A percentile compares a stretch with the other conserved stretches of the same genome.
These are phyloP conservation scores for Pythium oligandrum DNA, from an alignment of 352 stramenopile species.

Conservation along the genomic window DNA sequence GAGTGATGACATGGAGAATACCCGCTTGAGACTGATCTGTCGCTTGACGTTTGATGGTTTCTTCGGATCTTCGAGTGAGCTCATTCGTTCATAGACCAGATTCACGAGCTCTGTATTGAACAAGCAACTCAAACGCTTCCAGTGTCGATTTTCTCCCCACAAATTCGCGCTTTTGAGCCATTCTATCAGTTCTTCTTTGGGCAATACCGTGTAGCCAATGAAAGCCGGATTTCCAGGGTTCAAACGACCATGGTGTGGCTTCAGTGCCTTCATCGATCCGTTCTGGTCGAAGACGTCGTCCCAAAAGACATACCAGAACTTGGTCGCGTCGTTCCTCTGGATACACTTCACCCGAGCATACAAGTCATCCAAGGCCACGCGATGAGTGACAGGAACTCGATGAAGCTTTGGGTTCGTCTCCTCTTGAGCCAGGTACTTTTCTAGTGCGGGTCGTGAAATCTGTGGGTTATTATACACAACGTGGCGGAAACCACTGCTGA, in stretches of 20 bases:
- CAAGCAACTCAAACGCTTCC: constrained; percentile 2
- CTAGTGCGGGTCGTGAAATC: constrained; percentile 18
- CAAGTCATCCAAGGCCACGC: constrained; percentile 23
- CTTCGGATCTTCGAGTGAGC: too few species aligned
- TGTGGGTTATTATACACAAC: constrained; percentile 40
- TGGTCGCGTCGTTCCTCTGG: constrained; percentile 19
- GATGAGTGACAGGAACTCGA: constrained; percentile 11
- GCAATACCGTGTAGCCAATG: constrained; percentile 32
- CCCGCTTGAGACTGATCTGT: too few species aligned
- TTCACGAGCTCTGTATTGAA: constrained; percentile 10
- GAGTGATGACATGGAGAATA: too few species aligned
- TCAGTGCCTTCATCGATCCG: constrained; percentile 19
- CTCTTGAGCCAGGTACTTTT: constrained; percentile 20
- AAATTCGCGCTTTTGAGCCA: constrained; percentile 17
- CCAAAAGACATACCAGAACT: constrained; percentile 45
- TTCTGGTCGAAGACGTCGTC: constrained; percentile 38
- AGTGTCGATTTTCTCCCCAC: constrained; percentile 3
- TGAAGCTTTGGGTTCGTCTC: constrained; percentile 23
- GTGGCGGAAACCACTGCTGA: constrained; percentile 35
- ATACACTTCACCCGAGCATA: constrained; percentile 26
- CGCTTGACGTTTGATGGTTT: too few species aligned
- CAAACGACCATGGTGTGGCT: constrained; percentile 4
- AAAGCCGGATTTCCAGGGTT: constrained; percentile 13
- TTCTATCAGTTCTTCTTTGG: constrained; percentile 17
- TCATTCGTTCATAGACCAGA: constrained; percentile 5